Base-by-base conservation (phyloP, 2,329 filamentous ascomycete genomes). In the Penicillium brevicompactum region DNA sequence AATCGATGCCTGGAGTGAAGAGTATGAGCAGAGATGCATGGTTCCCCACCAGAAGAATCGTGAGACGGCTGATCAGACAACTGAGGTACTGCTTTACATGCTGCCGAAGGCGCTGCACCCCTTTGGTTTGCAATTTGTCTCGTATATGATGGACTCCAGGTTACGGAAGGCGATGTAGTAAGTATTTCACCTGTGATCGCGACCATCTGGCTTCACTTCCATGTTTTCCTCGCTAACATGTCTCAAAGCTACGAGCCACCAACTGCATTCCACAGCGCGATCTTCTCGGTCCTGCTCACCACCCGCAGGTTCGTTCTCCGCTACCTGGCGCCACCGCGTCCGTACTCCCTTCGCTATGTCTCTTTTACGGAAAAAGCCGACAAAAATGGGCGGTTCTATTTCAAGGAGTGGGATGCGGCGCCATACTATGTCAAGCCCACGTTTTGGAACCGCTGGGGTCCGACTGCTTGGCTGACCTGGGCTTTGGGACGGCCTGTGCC, bases 161-260 rank as follows among this genome's bases (percentile, higher is more conserved):
- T 73, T 90, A 46, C 78, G 88, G 14, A 79, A 79, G 47, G 84
- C 87, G 0, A 90, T 91, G 79, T 73, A 83, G 84, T 87, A 73
- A 69, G 80, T 67, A 37, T 27, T 38, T 40, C n/a, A 18, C 2
- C 40, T n/a, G 11, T 40, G 24, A 22, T 45, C 7, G 22, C 44
- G 7, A 7, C n/a, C 6, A n/a, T 8, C 11, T 31, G 7, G 9
- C n/a, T 9, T 30, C 4, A 31, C 16, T n/a, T 37, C 51, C 24
- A 43, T 45, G 30, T 13, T n/a, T 40, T 21, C 32, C 48, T 21
- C 4, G 45, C 42, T 57, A 42, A 52, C 18, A 11, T 21, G 21
- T 16, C 18, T 2, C 18, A 51, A 8, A 78, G 76, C 55, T 79
- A 78, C 40, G 66, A 74, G 0, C 62, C 75, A 2, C 75, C 79